phyloP scores from a whole-genome alignment of 148 eudicot genomes.

The Cornus kousa region DNA sequence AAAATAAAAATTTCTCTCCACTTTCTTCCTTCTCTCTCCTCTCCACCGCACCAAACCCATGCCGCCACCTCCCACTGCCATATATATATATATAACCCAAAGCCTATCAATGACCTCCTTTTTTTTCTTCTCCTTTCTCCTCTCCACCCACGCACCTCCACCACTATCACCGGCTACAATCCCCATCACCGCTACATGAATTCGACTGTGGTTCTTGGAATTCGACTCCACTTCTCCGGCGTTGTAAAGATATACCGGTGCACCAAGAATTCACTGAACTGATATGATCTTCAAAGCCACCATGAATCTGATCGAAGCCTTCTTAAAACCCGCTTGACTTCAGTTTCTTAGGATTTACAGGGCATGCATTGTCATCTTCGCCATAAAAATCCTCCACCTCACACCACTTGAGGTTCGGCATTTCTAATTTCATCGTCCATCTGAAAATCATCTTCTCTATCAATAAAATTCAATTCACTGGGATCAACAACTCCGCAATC shows the following conservation, averaged over 20 bases:
- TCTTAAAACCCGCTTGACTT: conserved; percentile 18
- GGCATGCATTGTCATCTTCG: conserved; percentile 25
- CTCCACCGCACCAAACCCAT: too few species aligned
- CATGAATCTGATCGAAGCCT: conserved; percentile 10
- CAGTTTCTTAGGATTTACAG: conserved; percentile 34
- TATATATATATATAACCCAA: too few species aligned
- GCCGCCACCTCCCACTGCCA: too few species aligned
- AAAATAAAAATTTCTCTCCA: too few species aligned
- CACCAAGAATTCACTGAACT: conserved; percentile 26
- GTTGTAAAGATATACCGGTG: conserved; percentile 30
- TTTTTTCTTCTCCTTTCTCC: too few species aligned
- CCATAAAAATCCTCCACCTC: conserved; percentile 25
- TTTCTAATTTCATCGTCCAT: conserved; percentile 28
- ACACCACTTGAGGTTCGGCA: conserved; percentile 36
- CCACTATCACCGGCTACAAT: too few species aligned
- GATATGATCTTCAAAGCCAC: background rate
- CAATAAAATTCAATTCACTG: conserved; percentile 8
- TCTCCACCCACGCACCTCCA: too few species aligned
- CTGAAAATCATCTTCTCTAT: conserved; percentile 28
- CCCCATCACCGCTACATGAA: too few species aligned
- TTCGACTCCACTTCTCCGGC: conserved; percentile 34
- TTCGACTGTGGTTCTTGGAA: conserved; percentile 18
- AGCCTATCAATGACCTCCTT: too few species aligned
- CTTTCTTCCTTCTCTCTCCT: too few species aligned
- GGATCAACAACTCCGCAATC: background rate